Evolutionary conservation across 2,329 filamentous ascomycete genomes (phyloP).

Genomic region (Talaromyces sp.): DNA sequence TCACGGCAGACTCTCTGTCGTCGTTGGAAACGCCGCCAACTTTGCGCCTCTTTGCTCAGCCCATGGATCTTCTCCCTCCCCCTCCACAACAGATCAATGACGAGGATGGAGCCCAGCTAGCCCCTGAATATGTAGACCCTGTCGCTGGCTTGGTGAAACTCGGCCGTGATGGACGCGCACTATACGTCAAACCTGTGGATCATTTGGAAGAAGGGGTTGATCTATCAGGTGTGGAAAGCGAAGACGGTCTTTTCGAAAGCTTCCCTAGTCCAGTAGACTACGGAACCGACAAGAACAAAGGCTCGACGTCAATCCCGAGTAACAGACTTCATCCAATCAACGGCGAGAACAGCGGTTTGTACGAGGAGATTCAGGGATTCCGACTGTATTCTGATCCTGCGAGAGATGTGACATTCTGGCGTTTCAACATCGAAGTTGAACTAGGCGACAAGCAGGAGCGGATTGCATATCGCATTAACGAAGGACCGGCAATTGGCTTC

Average conservation of each 20-base stretch:
- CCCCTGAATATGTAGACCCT: conserved; percentile 80
- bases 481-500: conserved; percentile 81
- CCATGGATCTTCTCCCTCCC: conserved; percentile 75
- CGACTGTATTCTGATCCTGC: conserved; percentile 81
- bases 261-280: conserved; percentile 48
- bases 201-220: conserved; percentile 75
- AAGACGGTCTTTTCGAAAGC: conserved; percentile 77
- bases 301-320: conserved; percentile 42
- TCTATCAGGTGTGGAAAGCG: conserved; percentile 73
- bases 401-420: conserved; percentile 90
- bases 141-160: conserved; percentile 84
- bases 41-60: conserved; percentile 80
- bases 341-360: conserved; percentile 76
- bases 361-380: conserved; percentile 77
- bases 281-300: conserved; percentile 30
- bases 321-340: conserved; percentile 53
- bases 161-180: conserved; percentile 75
- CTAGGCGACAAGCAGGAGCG: conserved; percentile 73
- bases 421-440: conserved; percentile 93
- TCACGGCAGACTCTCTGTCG: conserved; percentile 80
- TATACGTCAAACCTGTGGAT: conserved; percentile 88
- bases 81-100: conserved; percentile 67
- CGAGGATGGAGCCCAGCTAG: conserved; percentile 57
- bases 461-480: conserved; percentile 93
- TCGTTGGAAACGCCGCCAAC: conserved; percentile 75